Percentiles rank a stretch among this genome's conserved stretches.
These are phyloP conservation scores for Penicillium parvum DNA, from an alignment of 495 filamentous ascomycete species.

Conservation along the genomic window DNA sequence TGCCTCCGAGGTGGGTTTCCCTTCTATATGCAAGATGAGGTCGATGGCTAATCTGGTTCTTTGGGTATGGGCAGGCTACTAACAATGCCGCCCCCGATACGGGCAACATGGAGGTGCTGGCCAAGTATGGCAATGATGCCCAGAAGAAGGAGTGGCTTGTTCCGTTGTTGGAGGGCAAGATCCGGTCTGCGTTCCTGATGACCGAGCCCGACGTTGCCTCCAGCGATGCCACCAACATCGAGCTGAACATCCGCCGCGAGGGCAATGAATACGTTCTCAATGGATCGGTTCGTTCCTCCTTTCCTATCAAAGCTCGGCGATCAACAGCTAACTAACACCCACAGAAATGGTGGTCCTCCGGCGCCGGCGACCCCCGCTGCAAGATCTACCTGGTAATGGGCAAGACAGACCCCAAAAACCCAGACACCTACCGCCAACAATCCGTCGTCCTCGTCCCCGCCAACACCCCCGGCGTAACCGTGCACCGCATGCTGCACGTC, in stretches of 20 bases:
- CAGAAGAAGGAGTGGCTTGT: slow-evolving; percentile 85
- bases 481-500: slow-evolving; percentile 81
- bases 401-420: slow-evolving; percentile 68
- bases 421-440: slow-evolving; percentile 77
- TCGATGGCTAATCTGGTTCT: not conserved
- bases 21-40: not conserved
- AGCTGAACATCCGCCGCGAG: slow-evolving; percentile 71
- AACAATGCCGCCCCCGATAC: slow-evolving; percentile 92
- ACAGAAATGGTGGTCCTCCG: slow-evolving; percentile 95
- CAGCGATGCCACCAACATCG: slow-evolving; percentile 84
- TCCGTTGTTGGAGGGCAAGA: slow-evolving; percentile 78
- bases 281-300: slow-evolving; percentile 57
- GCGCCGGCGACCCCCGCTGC: slow-evolving; percentile 86
- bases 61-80: slow-evolving; percentile 56
- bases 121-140: slow-evolving; percentile 86
- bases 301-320: not conserved
- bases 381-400: slow-evolving; percentile 90
- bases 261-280: slow-evolving; percentile 83
- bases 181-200: slow-evolving; percentile 89
- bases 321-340: not conserved
- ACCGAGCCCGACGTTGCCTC: slow-evolving; percentile 84
- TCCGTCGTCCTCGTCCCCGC: slow-evolving; percentile 84
- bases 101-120: slow-evolving; percentile 93
- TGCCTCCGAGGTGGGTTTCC: slow-evolving; percentile 60
- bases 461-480: slow-evolving; percentile 67